Percentiles rank a stretch among this genome's conserved stretches.
These are phyloP conservation scores for Phytophthora foliorum DNA, from an alignment of 352 stramenopile genomes.

Conservation along the genomic window DNA sequence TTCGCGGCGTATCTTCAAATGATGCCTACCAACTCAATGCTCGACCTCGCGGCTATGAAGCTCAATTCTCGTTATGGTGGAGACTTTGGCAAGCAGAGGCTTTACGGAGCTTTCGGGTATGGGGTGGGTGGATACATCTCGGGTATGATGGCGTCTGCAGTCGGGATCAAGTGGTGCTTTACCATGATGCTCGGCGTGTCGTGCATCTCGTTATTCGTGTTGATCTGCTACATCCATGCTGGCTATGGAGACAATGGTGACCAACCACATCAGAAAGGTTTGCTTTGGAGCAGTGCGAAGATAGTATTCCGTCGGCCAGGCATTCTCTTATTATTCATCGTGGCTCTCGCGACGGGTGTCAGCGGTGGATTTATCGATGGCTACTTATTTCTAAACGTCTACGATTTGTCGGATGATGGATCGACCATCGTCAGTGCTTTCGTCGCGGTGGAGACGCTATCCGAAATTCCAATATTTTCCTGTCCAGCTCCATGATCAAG, in stretches of 20 bases:
- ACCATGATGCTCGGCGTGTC: slow-evolving; percentile 50
- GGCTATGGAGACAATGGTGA: slow-evolving; percentile 24
- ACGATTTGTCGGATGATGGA: slow-evolving; percentile 54
- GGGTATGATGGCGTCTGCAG: slow-evolving; percentile 43
- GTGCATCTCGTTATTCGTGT: slow-evolving; percentile 45
- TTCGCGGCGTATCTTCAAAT: slow-evolving; percentile 51
- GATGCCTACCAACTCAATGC: slow-evolving; percentile 46
- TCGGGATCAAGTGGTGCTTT: slow-evolving; percentile 63
- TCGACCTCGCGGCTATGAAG: slow-evolving; percentile 64
- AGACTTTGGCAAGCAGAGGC: slow-evolving; percentile 68
- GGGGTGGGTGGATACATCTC: slow-evolving; percentile 58
- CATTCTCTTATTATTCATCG: slow-evolving; percentile 53
- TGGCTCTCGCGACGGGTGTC: slow-evolving; percentile 57
- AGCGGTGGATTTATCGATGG: slow-evolving; percentile 66
- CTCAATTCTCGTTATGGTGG: slow-evolving; percentile 52
- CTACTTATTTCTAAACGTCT: slow-evolving; percentile 66
- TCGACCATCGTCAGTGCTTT: slow-evolving; percentile 63
- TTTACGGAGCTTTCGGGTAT: slow-evolving; percentile 66
- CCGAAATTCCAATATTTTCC: slow-evolving; percentile 65
- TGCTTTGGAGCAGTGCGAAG: slow-evolving; percentile 43
- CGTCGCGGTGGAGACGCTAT: slow-evolving; percentile 63
- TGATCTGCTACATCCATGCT: slow-evolving; percentile 51
- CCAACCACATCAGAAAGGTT: slow-evolving; percentile 19
- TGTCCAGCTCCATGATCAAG: slow-evolving; percentile 57
- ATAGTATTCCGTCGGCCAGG: slow-evolving; percentile 30